A percentile compares a stretch with the other conserved stretches of the same genome.
Conservation (phyloP, 345 rosid genomes). For the Camelina hispida region DNA sequence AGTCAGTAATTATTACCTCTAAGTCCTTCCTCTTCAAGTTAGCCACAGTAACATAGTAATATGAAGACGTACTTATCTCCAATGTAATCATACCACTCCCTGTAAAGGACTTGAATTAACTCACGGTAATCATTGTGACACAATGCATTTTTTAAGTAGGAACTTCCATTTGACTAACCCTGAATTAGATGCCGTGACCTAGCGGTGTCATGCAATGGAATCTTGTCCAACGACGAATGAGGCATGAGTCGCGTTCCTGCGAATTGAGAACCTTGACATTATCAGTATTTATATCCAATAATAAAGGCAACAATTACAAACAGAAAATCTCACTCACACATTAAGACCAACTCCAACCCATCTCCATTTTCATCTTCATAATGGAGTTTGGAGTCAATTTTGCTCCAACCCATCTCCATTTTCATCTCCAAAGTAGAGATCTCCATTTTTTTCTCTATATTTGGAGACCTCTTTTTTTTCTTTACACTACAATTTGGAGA, state of each 20-base stretch:
- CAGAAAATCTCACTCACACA: not conserved
- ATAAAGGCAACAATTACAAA: slow-evolving; percentile 30
- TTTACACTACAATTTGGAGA: no score
- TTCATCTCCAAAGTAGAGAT: no score
- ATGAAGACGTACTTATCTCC: slow-evolving; percentile 55
- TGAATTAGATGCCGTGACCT: slow-evolving; percentile 61
- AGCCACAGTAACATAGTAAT: slow-evolving; percentile 68
- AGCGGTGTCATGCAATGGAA: no score
- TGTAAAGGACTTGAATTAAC: slow-evolving; percentile 40
- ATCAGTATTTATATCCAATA: slow-evolving; percentile 2
- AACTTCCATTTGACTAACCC: slow-evolving; percentile 56
- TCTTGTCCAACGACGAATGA: not conserved
- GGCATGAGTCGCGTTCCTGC: slow-evolving; percentile 62
- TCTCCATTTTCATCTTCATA: no score
- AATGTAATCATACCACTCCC: slow-evolving; percentile 66
- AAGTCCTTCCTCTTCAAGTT: slow-evolving; percentile 65
- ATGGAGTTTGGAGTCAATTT: no score
- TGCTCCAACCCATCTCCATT: no score
- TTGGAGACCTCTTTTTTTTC: no score
- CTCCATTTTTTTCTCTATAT: no score
- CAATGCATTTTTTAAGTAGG: slow-evolving; percentile 23
- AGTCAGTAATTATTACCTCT: slow-evolving; percentile 50
- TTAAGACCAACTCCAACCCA: no score
- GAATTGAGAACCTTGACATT: slow-evolving; percentile 37
- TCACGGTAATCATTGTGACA: not conserved